Conservation (phyloP, 176 grass and related monocot species). For the Cenchrus fungigraminus region DNA sequence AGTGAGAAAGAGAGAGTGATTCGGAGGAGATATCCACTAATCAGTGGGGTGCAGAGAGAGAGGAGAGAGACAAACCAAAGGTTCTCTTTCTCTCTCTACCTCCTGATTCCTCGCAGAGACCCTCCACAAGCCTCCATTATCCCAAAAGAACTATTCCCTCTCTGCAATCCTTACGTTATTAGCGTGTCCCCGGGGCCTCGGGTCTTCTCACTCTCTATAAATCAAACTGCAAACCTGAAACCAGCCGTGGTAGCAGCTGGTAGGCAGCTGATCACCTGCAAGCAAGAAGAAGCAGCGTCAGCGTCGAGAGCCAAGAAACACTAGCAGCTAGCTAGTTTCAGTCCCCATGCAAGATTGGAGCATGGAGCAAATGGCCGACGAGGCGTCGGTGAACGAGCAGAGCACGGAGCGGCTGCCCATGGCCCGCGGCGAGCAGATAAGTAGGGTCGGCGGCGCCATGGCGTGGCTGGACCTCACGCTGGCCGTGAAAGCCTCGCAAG, state of each 20-base stretch:
- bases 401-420: neutral
- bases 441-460: neutral
- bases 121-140: constrained; percentile 45
- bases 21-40: constrained; percentile 39
- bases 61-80: constrained; percentile 1
- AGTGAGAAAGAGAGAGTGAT: constrained; percentile 36
- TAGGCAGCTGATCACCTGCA: neutral
- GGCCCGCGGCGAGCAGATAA: constrained; percentile 27
- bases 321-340: too few species aligned
- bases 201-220: constrained; percentile 48
- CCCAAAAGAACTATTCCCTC: constrained; percentile 47
- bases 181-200: neutral
- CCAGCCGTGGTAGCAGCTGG: neutral
- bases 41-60: constrained; percentile 10
- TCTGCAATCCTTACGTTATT: constrained; percentile 8
- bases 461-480: constrained; percentile 73
- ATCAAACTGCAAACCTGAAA: constrained; percentile 42
- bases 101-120: constrained; percentile 55
- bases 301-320: neutral
- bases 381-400: constrained; percentile 34
- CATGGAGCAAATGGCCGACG: constrained; percentile 33
- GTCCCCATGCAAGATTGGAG: constrained; percentile 23
- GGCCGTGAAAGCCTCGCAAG: constrained; percentile 25
- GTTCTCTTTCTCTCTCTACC: constrained; percentile 33
- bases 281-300: neutral